Percentiles rank a stretch among this genome's conserved stretches.
phyloP scores from a whole-genome alignment of 1,284 basidiomycete species.

The Marasmius oreades region DNA sequence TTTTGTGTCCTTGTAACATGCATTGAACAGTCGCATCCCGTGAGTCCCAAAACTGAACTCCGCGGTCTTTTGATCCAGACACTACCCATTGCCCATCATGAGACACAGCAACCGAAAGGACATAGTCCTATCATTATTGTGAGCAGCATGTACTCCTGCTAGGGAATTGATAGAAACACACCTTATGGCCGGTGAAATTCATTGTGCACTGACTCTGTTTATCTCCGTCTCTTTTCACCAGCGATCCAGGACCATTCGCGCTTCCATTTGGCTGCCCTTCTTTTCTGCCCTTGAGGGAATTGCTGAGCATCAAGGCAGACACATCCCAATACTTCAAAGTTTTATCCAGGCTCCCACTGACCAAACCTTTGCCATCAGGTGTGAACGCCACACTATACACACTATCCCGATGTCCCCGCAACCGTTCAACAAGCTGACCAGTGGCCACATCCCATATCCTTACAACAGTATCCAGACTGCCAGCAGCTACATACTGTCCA shows the following conservation, averaged over 20 bases:
- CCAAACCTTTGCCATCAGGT: constrained; percentile 75
- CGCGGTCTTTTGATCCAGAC: constrained; percentile 87
- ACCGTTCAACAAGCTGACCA: constrained; percentile 68
- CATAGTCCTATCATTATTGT: constrained; percentile 56
- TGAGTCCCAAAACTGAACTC: constrained; percentile 88
- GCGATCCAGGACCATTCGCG: constrained; percentile 17
- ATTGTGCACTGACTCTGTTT: constrained; percentile 56
- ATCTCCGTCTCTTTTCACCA: constrained; percentile 26
- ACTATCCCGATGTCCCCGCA: constrained; percentile 81
- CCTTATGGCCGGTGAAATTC: constrained; percentile 85
- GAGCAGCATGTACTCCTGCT: neutral
- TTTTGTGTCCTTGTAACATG: constrained; percentile 88
- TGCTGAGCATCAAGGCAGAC: constrained; percentile 35
- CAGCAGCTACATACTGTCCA: constrained; percentile 78
- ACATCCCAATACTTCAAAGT: constrained; percentile 90
- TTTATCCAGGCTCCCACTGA: constrained; percentile 85
- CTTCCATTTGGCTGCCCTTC: constrained; percentile 33
- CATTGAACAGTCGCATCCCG: constrained; percentile 73
- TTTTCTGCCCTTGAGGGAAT: constrained; percentile 34
- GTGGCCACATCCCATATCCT: constrained; percentile 84
- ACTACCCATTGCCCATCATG: constrained; percentile 88
- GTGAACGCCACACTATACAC: constrained; percentile 89
- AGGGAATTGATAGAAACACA: constrained; percentile 28
- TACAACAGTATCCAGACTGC: constrained; percentile 80
- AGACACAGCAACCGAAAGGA: constrained; percentile 76